Percentiles rank a stretch among this genome's conserved stretches.
Evolutionary conservation across 495 filamentous ascomycete species (phyloP).

Genomic region (Xanthoparmelia taractica): DNA sequence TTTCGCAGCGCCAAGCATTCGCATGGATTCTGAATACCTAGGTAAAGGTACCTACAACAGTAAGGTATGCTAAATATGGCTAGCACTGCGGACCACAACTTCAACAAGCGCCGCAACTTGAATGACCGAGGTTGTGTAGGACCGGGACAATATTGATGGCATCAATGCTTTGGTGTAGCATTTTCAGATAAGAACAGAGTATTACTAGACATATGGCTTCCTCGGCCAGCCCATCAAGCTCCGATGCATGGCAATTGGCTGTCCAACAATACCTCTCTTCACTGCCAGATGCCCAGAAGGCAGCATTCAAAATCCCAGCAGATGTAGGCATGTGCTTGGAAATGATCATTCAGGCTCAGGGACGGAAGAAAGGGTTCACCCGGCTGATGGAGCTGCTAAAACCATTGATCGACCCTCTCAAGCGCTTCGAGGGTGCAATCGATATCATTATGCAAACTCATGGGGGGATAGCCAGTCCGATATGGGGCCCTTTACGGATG

Average conservation of each 20-base stretch:
- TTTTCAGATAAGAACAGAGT: too few relatives aligned
- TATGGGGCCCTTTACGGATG: slow-evolving; percentile 15
- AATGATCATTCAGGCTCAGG: slow-evolving; percentile 5
- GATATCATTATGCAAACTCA: slow-evolving; percentile 15
- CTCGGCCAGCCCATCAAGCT: not conserved
- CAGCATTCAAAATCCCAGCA: slow-evolving; percentile 8
- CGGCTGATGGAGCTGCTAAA: slow-evolving; percentile 3
- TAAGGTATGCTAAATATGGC: too few relatives aligned
- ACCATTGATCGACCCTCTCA: slow-evolving; percentile 11
- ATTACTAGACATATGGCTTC: too few relatives aligned
- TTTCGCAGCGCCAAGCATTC: too few relatives aligned
- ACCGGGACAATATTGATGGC: too few relatives aligned
- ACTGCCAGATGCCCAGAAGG: slow-evolving; percentile 3
- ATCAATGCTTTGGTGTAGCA: too few relatives aligned
- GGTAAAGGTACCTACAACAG: too few relatives aligned
- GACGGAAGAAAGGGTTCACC: slow-evolving; percentile 6
- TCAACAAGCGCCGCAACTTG: too few relatives aligned
- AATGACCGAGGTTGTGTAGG: too few relatives aligned
- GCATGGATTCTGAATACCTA: too few relatives aligned
- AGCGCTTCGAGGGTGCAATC: slow-evolving; percentile 14
- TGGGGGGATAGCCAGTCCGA: slow-evolving; percentile 12
- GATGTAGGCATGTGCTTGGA: slow-evolving; percentile 9
- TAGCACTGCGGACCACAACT: too few relatives aligned
- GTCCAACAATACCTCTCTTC: slow-evolving; percentile 1
- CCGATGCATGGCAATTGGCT: slow-evolving; percentile 6